These are phyloP conservation scores for Acanthamoeba triangularis DNA, from an alignment of 208 protist species.

Conservation along the genomic window DNA sequence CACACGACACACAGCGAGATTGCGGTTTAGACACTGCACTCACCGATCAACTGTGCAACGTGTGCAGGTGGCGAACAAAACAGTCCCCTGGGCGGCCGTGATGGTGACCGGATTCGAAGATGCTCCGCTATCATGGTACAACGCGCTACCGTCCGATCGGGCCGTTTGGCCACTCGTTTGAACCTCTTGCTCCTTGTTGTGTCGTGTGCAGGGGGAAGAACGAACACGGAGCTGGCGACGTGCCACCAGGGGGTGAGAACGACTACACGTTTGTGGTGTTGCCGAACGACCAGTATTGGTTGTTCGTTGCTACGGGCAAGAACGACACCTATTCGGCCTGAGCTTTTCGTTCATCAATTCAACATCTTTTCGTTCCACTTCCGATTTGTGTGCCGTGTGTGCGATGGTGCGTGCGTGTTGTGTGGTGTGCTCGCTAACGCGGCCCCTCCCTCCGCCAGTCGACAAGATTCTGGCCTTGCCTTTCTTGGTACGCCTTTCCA, in stretches of 20 bases:
- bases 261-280: constrained; percentile 75
- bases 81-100: constrained; percentile 35
- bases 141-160: background rate
- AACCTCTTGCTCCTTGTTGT: background rate
- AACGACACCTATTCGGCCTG: constrained; percentile 28
- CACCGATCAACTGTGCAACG: too few species aligned
- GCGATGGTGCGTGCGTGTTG: too few species aligned
- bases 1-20: too few species aligned
- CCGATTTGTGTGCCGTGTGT: too few species aligned
- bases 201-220: constrained; percentile 15
- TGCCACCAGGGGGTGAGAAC: constrained; percentile 60
- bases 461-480: too few species aligned
- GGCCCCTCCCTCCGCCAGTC: too few species aligned
- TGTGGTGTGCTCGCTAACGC: too few species aligned
- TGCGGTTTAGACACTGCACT: background rate
- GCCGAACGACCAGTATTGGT: constrained; percentile 60
- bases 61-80: background rate
- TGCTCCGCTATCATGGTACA: constrained; percentile 49
- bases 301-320: constrained; percentile 40
- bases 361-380: background rate
- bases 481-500: too few species aligned
- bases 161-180: background rate
- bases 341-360: background rate
- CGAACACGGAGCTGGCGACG: constrained; percentile 27
- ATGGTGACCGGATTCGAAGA: constrained; percentile 73